These are phyloP conservation scores for Tylopilus felleus DNA, from an alignment of 768 basidiomycete species.

Conservation along the genomic window DNA sequence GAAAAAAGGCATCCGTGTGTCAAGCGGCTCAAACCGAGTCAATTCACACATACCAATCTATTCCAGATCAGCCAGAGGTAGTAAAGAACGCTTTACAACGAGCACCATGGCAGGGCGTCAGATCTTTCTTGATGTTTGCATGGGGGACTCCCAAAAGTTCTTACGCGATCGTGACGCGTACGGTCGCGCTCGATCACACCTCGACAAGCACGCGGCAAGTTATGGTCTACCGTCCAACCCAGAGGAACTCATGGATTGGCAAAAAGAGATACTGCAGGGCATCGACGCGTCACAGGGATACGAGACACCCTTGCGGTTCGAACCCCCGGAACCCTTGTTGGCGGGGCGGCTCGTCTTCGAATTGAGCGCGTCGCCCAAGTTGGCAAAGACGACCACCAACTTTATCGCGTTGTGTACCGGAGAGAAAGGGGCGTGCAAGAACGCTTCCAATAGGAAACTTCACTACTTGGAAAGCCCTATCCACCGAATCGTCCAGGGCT, in stretches of 20 bases:
- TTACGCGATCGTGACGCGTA: slow-evolving; percentile 29
- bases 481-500: slow-evolving; percentile 46
- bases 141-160: slow-evolving; percentile 35
- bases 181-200: slow-evolving; percentile 31
- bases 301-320: slow-evolving; percentile 31
- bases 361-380: slow-evolving; percentile 35
- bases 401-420: slow-evolving; percentile 47
- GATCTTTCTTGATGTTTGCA: slow-evolving; percentile 41
- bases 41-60: not conserved
- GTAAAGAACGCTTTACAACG: not conserved
- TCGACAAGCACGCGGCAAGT: slow-evolving; percentile 37
- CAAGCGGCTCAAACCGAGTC: not conserved
- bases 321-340: slow-evolving; percentile 36
- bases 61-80: not conserved
- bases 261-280: slow-evolving; percentile 44
- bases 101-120: slow-evolving; percentile 7
- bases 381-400: slow-evolving; percentile 47
- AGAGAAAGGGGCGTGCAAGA: slow-evolving; percentile 44
- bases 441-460: slow-evolving; percentile 42
- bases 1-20: not conserved
- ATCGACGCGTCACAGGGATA: slow-evolving; percentile 35
- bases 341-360: slow-evolving; percentile 42
- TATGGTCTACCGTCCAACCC: slow-evolving; percentile 42
- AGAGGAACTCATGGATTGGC: slow-evolving; percentile 40
- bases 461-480: slow-evolving; percentile 43